Evolutionary conservation across 1,284 basidiomycete genomes (phyloP), one percentile per base, ranked within the genome.

Genomic region (Athelia sp.): DNA sequence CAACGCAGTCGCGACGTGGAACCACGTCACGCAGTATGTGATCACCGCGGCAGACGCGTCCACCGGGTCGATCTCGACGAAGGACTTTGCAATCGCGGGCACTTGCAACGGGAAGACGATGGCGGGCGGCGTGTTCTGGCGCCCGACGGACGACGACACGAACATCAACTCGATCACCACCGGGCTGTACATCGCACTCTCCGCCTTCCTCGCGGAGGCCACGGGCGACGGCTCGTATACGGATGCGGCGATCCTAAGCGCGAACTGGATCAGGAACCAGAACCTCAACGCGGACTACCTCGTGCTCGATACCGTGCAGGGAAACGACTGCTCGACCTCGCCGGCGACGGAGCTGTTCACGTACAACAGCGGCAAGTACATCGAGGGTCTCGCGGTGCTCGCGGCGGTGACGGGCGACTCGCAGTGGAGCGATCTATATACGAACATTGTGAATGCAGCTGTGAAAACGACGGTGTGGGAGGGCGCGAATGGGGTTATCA

Each of bases 351-450:
- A 70, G 69, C 48, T 74, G 6, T 78, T 78, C 58, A 78, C 75
- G 0, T 79, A 79, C 54, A 79, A 79, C 52, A 70, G 62, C 32
- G 76, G 77, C 32, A 79, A 79, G 51, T 73, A 65, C 47, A 65
- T 79, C 29, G 76, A 79, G 54, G 78, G 74, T 1, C 59, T 78
- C 29, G 70, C 65, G 36, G 68, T 78, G 3, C 60, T 79, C 29
- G 62, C 62, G 1, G 63, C 65, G 47, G 65, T 76, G 26, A 75
- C 74, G 14, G 64, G 64, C 4, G 68, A 76, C 52, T 46, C 55
- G 26, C 58, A 66, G 29, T 76, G 75, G 73, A 69, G 54, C 35
- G 58, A 48, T 2, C 50, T 73, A 72, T 74, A 52, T 51, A 54
- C 67, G 2, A 61, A 69, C 38, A 62, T 70, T 3, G 57, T 68